Evolutionary conservation across 176 grass and related monocot genomes (phyloP).

Genomic region (Oryza glumipatula): DNA sequence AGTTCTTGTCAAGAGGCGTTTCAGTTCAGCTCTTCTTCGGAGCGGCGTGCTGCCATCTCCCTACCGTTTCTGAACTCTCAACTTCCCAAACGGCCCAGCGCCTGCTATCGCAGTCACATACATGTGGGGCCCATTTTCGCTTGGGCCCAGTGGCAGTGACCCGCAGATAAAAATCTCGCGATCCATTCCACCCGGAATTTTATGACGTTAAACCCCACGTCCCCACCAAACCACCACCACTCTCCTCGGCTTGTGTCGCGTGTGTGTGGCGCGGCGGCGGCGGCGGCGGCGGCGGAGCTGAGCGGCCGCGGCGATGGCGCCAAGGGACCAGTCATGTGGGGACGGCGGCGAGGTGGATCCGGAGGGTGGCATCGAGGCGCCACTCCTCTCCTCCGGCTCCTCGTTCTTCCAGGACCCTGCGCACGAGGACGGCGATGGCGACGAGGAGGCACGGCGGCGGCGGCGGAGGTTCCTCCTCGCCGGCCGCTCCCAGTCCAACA

Average conservation of each 20-base stretch:
- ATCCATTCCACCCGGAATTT: not conserved
- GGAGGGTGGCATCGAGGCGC: slow-evolving; percentile 49
- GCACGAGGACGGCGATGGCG: slow-evolving; percentile 39
- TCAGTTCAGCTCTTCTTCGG: not conserved
- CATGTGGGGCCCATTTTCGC: not conserved
- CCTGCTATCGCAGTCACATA: not conserved
- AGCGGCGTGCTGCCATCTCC: slow-evolving; percentile 15
- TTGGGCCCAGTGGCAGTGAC: not conserved
- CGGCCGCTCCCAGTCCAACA: slow-evolving; percentile 58
- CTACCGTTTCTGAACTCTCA: slow-evolving; percentile 13
- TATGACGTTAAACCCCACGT: not conserved
- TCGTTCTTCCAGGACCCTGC: slow-evolving; percentile 44
- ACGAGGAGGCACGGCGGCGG: slow-evolving; percentile 32
- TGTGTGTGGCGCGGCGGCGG: slow-evolving; percentile 22
- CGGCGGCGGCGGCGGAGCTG: slow-evolving; percentile 7
- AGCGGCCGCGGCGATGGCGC: slow-evolving; percentile 32
- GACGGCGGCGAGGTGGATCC: slow-evolving; percentile 26
- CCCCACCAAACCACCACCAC: not conserved
- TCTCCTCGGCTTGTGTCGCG: slow-evolving; percentile 4
- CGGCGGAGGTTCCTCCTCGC: slow-evolving; percentile 43
- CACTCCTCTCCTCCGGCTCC: slow-evolving; percentile 38
- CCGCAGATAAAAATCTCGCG: rapidly evolving
- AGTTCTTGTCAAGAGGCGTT: slow-evolving; percentile 25
- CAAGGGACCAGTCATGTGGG: slow-evolving; percentile 29
- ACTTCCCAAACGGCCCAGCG: not conserved